Percentiles rank a stretch among this genome's conserved stretches.
Evolutionary conservation across 306 rosid species (phyloP).

Genomic region (Ormosia emarginata): DNA sequence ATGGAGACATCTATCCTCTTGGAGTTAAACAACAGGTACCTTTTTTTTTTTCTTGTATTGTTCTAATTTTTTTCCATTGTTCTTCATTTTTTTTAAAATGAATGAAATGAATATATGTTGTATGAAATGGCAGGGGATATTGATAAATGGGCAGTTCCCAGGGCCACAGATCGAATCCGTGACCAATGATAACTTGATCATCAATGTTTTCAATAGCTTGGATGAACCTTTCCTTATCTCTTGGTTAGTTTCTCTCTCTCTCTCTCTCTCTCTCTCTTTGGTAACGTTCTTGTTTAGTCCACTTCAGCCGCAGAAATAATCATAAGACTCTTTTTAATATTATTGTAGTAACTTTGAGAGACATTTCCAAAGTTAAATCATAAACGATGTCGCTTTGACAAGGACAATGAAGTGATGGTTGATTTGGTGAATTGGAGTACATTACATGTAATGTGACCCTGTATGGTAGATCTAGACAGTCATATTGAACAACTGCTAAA

Average conservation of each 20-base stretch:
- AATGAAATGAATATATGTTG: not conserved
- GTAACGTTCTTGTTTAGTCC: conserved; percentile 3
- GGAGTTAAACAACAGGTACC: conserved; percentile 77
- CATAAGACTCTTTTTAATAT: not conserved
- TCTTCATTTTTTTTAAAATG: not conserved
- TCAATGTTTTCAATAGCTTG: conserved; percentile 75
- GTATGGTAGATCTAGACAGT: too few relatives aligned
- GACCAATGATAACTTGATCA: conserved; percentile 85
- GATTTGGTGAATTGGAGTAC: too few relatives aligned
- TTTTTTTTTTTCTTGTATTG: not conserved
- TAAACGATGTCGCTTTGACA: not conserved
- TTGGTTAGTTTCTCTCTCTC: conserved; percentile 46
- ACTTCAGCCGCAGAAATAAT: not conserved
- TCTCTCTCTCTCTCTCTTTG: too few relatives aligned
- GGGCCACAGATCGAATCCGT: conserved; percentile 83
- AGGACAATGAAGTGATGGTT: not conserved
- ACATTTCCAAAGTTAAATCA: not conserved
- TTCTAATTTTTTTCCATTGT: not conserved
- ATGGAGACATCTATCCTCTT: conserved; percentile 88
- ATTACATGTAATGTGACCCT: too few relatives aligned
- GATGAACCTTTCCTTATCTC: conserved; percentile 83
- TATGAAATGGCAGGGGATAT: conserved; percentile 64
- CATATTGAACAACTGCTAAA: too few relatives aligned
- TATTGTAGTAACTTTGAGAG: not conserved
- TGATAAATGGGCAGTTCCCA: conserved; percentile 92